phyloP scores from a whole-genome alignment of 2,329 filamentous ascomycete genomes.

The Westerdykella sp. region DNA sequence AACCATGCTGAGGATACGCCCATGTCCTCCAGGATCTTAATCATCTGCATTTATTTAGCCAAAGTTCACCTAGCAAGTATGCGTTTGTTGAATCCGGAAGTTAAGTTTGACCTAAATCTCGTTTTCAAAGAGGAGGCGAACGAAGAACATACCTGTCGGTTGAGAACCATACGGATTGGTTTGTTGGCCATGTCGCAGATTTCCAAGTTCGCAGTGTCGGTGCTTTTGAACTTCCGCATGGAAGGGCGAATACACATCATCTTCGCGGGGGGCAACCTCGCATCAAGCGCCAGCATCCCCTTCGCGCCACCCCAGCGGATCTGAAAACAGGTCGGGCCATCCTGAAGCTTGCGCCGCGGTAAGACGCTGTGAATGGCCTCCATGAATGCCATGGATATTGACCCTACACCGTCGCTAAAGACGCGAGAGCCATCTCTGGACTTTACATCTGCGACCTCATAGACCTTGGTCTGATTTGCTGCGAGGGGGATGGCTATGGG shows the following conservation, averaged over 20 bases:
- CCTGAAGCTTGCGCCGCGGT: slow-evolving; percentile 34
- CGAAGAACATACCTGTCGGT: slow-evolving; percentile 41
- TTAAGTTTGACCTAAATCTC: neutral
- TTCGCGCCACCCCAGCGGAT: slow-evolving; percentile 70
- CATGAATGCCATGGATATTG: slow-evolving; percentile 47
- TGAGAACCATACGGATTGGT: slow-evolving; percentile 63
- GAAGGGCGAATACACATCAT: slow-evolving; percentile 60
- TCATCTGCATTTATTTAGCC: slow-evolving; percentile 49
- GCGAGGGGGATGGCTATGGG: slow-evolving; percentile 53
- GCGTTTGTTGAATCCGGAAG: neutral
- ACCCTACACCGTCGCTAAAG: slow-evolving; percentile 74
- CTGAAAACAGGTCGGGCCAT: slow-evolving; percentile 58
- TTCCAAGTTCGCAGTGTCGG: slow-evolving; percentile 51
- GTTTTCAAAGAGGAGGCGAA: too few species aligned
- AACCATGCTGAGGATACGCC: slow-evolving; percentile 55
- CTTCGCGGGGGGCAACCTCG: slow-evolving; percentile 48
- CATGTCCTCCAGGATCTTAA: slow-evolving; percentile 79
- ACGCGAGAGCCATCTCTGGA: slow-evolving; percentile 42
- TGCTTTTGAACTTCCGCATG: slow-evolving; percentile 69
- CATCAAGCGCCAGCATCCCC: slow-evolving; percentile 70
- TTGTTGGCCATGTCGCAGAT: slow-evolving; percentile 65
- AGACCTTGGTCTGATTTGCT: slow-evolving; percentile 23
- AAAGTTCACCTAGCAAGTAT: neutral
- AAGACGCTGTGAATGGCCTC: slow-evolving; percentile 51
- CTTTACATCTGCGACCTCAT: slow-evolving; percentile 46